phyloP scores from a whole-genome alignment of 768 basidiomycete genomes.

The Phlegmacium glaucopus region DNA sequence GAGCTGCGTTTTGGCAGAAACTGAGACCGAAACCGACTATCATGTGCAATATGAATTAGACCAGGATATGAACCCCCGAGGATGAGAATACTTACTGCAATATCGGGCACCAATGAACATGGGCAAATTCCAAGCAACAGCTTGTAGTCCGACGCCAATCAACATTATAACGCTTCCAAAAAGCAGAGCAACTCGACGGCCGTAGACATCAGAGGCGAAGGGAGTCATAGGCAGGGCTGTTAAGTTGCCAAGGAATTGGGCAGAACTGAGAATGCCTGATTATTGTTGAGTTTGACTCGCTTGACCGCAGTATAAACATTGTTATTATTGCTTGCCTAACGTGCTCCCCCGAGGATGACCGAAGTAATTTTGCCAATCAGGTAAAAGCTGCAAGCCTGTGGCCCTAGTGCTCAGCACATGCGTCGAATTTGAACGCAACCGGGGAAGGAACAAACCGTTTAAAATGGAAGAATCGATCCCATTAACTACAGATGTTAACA shows the following conservation, averaged over 20 bases:
- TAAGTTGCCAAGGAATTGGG: slow-evolving; percentile 58
- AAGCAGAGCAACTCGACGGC: slow-evolving; percentile 59
- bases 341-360: slow-evolving; percentile 45
- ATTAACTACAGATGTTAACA: slow-evolving; percentile 64
- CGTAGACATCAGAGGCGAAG: slow-evolving; percentile 54
- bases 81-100: slow-evolving; percentile 36
- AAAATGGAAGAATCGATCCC: slow-evolving; percentile 69
- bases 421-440: slow-evolving; percentile 4
- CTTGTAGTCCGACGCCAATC: slow-evolving; percentile 56
- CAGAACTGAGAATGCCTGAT: slow-evolving; percentile 61
- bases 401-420: slow-evolving; percentile 6
- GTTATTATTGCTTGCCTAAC: slow-evolving; percentile 34
- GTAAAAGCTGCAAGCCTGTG: slow-evolving; percentile 63
- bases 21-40: slow-evolving; percentile 63
- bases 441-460: slow-evolving; percentile 34
- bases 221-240: slow-evolving; percentile 64
- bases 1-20: slow-evolving; percentile 60
- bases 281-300: neutral
- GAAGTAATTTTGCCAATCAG: slow-evolving; percentile 60
- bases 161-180: slow-evolving; percentile 63
- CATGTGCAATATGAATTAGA: slow-evolving; percentile 3
- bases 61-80: neutral
- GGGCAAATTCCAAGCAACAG: slow-evolving; percentile 39
- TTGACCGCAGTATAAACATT: neutral
- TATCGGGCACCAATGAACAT: slow-evolving; percentile 58